Conservation (phyloP, 345 rosid genomes). For the Melaleuca quinquenervia region DNA sequence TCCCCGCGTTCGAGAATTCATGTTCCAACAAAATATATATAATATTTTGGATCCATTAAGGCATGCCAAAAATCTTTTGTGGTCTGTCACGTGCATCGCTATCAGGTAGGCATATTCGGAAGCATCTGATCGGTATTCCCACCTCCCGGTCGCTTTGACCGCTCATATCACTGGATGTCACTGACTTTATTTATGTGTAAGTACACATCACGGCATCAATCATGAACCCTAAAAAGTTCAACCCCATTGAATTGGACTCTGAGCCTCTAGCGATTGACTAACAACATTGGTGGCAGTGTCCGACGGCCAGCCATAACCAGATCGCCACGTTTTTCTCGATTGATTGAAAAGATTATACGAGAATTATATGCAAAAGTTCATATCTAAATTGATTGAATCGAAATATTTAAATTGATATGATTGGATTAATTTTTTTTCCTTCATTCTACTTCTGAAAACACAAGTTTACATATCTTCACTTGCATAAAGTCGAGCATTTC, state of each 20-base stretch:
- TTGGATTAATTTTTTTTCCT: no score
- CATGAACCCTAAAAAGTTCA: background rate
- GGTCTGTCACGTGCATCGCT: constrained; percentile 15
- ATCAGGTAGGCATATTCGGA: constrained; percentile 22
- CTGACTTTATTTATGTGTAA: background rate
- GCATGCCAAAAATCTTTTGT: no score
- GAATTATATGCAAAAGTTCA: no score
- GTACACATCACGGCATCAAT: background rate
- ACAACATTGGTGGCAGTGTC: background rate
- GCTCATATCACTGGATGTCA: background rate
- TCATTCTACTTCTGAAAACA: rapidly evolving
- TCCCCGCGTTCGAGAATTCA: constrained; percentile 13
- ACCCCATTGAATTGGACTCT: background rate
- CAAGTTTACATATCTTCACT: background rate
- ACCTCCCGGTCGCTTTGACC: constrained; percentile 13
- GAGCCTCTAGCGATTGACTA: background rate
- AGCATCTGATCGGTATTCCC: constrained; percentile 39
- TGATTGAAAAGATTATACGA: background rate
- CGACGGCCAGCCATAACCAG: no score
- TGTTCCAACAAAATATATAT: no score
- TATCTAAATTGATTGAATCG: no score
- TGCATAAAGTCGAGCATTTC: background rate
- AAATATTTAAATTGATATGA: no score
- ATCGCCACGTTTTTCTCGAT: no score
- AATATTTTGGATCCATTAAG: background rate